Conservation (phyloP, 2,329 filamentous ascomycete species). For the Exophiala oligosperma region DNA sequence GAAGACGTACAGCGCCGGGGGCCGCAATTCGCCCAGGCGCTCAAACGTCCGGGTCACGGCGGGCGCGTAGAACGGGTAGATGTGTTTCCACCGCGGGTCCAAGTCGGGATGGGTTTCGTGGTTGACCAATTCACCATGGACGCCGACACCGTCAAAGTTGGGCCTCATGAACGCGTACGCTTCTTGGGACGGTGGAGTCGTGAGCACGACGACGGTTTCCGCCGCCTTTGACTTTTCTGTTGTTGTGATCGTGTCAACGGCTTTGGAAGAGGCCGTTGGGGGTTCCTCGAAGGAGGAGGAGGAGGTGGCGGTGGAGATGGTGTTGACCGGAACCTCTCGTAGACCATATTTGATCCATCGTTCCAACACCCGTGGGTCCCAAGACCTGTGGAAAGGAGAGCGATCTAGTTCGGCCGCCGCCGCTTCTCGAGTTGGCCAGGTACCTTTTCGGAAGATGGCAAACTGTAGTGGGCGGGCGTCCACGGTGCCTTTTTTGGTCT, state of each 20-base stretch:
- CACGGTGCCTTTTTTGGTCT: neutral
- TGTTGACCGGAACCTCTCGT: slow-evolving; percentile 61
- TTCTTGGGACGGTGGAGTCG: slow-evolving; percentile 84
- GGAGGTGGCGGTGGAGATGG: no score
- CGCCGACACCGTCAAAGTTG: slow-evolving; percentile 60
- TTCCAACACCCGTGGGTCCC: slow-evolving; percentile 79
- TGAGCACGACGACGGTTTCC: slow-evolving; percentile 59
- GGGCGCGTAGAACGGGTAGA: slow-evolving; percentile 45
- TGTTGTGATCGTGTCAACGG: slow-evolving; percentile 28
- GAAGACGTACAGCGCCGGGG: slow-evolving; percentile 45
- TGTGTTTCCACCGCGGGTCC: slow-evolving; percentile 31
- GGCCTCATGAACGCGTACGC: slow-evolving; percentile 55
- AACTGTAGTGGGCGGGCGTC: slow-evolving; percentile 64
- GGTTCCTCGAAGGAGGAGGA: no score
- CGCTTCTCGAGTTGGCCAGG: slow-evolving; percentile 73
- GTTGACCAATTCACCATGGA: slow-evolving; percentile 36
- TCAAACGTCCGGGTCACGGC: slow-evolving; percentile 40
- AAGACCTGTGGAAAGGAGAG: slow-evolving; percentile 74
- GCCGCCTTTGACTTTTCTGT: slow-evolving; percentile 37
- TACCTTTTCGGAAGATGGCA: slow-evolving; percentile 71
- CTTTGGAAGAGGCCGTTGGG: no score
- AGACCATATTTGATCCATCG: slow-evolving; percentile 72
- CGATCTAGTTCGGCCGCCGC: slow-evolving; percentile 67
- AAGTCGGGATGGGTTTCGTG: slow-evolving; percentile 47
- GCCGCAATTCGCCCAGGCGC: slow-evolving; percentile 42